Percentiles rank a stretch among this genome's conserved stretches.
phyloP scores from a whole-genome alignment of 2,329 filamentous ascomycete genomes.

The Aspergillus floridensis region DNA sequence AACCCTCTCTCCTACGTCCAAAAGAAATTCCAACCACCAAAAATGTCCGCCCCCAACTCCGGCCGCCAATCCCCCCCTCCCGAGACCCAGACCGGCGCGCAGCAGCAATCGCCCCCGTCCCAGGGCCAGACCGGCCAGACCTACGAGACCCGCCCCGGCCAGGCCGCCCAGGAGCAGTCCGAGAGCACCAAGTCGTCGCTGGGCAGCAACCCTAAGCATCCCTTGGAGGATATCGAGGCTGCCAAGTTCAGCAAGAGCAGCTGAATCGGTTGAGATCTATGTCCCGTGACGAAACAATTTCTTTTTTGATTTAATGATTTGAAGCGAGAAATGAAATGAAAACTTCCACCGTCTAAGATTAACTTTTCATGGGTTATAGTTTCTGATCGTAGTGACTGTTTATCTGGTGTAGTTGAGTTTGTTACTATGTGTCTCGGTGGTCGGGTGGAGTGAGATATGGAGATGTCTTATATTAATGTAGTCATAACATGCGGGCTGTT shows the following conservation, averaged over 20 bases:
- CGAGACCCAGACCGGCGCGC: conserved; percentile 63
- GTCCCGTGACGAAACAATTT: conserved; percentile 4
- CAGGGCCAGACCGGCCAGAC: conserved; percentile 55
- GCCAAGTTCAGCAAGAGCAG: conserved; percentile 30
- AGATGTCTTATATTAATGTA: no score
- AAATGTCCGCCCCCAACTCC: conserved; percentile 61
- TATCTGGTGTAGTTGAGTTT: no score
- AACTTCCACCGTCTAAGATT: background rate
- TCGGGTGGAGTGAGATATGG: no score
- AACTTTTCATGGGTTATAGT: background rate
- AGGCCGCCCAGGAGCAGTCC: conserved; percentile 14
- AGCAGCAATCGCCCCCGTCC: conserved; percentile 60
- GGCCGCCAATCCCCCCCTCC: conserved; percentile 78
- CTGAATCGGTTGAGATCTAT: background rate
- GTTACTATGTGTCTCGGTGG: no score
- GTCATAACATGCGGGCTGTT: no score
- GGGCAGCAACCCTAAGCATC: conserved; percentile 44
- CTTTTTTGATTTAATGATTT: background rate
- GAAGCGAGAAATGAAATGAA: background rate
- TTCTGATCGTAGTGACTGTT: no score
- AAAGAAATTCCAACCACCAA: conserved; percentile 5
- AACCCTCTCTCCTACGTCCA: background rate
- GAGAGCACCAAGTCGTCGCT: conserved; percentile 24
- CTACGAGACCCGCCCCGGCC: conserved; percentile 26
- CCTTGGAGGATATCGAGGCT: conserved; percentile 38